Evolutionary conservation across 306 rosid genomes (phyloP), one percentile per base, ranked within the genome.

Genomic region (Vigna reflexopilosa): DNA sequence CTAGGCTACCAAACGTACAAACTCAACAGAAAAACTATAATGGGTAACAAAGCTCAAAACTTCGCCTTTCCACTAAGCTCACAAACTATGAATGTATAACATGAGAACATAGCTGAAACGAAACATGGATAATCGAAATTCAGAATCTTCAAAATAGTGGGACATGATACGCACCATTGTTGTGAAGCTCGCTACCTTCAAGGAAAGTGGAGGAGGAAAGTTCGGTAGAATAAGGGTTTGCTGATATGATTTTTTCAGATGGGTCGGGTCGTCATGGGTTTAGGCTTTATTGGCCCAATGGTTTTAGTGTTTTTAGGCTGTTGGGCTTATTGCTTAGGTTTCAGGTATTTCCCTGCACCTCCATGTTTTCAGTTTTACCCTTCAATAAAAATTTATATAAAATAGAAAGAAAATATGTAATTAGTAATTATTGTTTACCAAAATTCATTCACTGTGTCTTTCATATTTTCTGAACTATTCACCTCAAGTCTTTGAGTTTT

Each of bases 101-200:
- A 58, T 24, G 34, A 17, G 9, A 58, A 58, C 40, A 5, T 26
- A 3, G 38, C 32, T 4, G 24, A 38, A 55, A 10, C 16, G 12
- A 34, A 70, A 70, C 32, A 56, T 9, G 3, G 38, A 58, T 1
- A 26, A 58, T 2, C 1, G 0, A 62, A 44, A 2, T 9, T 42
- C 4, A 9, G 13, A 40, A 66, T 19, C 16, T 36, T 1, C 9
- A 17, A 30, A 40, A 8, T 0, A 4, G 4, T 4, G 8, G 55
- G 28, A n/a, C 4, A 28, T 14, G 3, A 24, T 5, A 55, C 62
- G 11, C 47, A 79, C 83, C 83, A 79, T 79, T 70, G 50, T 10
- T 28, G 54, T 6, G 82, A 38, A 36, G 65, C 81, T 40, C 81
- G 67, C 42, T 66, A 66, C 55, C 81, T 66, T 76, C 36, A 51